Base-by-base conservation (phyloP, 2,329 filamentous ascomycete species). In the Aspergillus piperis region DNA sequence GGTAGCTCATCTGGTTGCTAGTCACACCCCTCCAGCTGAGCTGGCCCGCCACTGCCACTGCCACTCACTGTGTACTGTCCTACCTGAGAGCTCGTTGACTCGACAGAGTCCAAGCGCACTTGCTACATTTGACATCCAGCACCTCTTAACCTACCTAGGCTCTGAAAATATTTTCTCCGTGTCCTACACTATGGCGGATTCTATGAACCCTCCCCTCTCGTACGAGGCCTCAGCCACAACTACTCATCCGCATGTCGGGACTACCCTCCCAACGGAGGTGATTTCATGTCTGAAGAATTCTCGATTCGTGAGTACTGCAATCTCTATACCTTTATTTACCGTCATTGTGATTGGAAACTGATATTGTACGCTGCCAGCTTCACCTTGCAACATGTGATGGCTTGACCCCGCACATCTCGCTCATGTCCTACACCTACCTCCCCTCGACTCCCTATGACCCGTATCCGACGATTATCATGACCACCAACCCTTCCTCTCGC, bases 361-460 rank as follows among this genome's bases (percentile, higher is more conserved):
- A 60, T 48, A 39, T 52, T 47, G 36, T 13, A 36, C 50, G 54
- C 25, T 8, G 68, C 71, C 51, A 96, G 92, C 91, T 99, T 67
- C 95, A 99, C 78, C 89, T 99, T 56, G 93, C 95, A 69, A 99
- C 95, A 59, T 96, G 90, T 76, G 87, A 87, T 68, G 84, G 90
- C 67, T 90, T 95, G 71, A 83, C 88, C 64, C 95, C 95, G 8
- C 92, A 98, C 75, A 91, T 98, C 66, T 96, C 92, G 39, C 87
- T 99, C 66, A 99, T 99, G 95, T 97, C 96, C 82, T 98, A 98
- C 82, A 98, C 95, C 72, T 98, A 97, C 79, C 89, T 99, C 21
- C 90, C 92, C 41, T 87, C 84, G 5, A 91, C 90, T 15, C 88
- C 87, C 41, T 89, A 87, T 76, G 84, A 86, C 41, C 73, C 83